Base-by-base conservation (phyloP, 176 grass and related monocot species). In the Aegilops speltoides region DNA sequence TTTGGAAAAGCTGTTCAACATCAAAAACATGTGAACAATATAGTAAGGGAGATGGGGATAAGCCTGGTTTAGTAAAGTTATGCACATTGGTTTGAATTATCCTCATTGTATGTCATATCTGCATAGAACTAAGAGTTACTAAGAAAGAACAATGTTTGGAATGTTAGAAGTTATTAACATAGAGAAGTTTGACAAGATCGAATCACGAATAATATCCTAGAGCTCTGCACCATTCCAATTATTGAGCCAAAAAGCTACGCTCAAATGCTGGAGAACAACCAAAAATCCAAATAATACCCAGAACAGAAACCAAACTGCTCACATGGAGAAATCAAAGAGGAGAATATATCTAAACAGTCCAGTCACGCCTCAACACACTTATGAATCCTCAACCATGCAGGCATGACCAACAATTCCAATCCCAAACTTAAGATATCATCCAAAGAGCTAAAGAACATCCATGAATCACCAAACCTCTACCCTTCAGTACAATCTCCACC, bases 401-500 rank as follows among this genome's bases (percentile, higher is more conserved):
- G 50, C 66, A 19, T 76, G 59, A 56, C 8, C 31, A 62, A 85
- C 20, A 85, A 67, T 34, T 84, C 40, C 59, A 64, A 52, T 29
- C 38, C 46, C 11, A 50, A 32, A 77, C 29, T 50, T 77, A 77
- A 24, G 41, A 64, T 8, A 43, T 29, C 3, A 63, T 31, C 23
- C 7, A 28, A 81, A 31, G 43, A 64, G 32, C 23, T 25, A 80
- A 66, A 52, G 73, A 64, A 34, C 12, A 15, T 6, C 59, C 59
- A 50, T 50, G 71, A 64, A 64, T 24, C 40, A 32, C 12, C 37
- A 84, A 84, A 76, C 72, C 19, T 84, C 37, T 74, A 41, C 14
- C 34, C 25, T 76, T 76, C 17, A 15, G 48, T 63, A 11, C 71
- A 23, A 50, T 80, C 25, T 66, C 20, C 59, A 48, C 6, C 26